Base-by-base conservation (phyloP, 345 rosid species). In the Brassica juncea region DNA sequence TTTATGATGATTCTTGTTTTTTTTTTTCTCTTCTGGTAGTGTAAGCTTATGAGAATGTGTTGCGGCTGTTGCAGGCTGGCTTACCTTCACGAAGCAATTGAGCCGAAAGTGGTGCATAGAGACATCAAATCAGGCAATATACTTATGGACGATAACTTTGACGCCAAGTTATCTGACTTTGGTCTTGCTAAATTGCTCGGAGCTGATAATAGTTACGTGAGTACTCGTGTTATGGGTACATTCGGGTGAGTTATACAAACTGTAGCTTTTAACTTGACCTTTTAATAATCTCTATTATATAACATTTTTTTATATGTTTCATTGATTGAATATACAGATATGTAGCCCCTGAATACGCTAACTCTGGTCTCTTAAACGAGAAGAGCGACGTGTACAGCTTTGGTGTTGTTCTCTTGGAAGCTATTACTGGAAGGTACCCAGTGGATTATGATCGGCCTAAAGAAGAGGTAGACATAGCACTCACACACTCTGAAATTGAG, bases 171-270 rank as follows among this genome's bases (percentile, higher is more conserved):
- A 81, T 94, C 99, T 74, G 97, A 94, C 85, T 94, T 94, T 67
- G 97, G 97, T 60, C 89, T 94, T 76, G 97, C 99, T 72, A 94
- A 94, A 76, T 74, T 94, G 83, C 87, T 94, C 19, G 97, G 97
- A 84, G 93, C 94, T 59, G 99, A 94, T 82, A 88, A 84, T 79
- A 91, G 91, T 78, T 87, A 90, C 63, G 86, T 94, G 70, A 91
- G 97, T 61, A 94, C 99, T 35, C 87, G 97, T 85, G 97, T 94
- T 61, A 94, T 94, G 99, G 97, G 99, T 72, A 94, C 99, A 52
- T 94, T 94, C 63, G 99, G 99, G 97, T 94, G 83, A 87, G 96
- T 84, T 34, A 28, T 58, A 42, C 11, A 42, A 10, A 42, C 12
- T 42, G 49, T 42, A 73, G 62, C 19, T 72, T 72, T 66, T 15